These are phyloP conservation scores for Monosporascus cannonballus DNA, from an alignment of 2,329 filamentous ascomycete species.

Conservation along the genomic window DNA sequence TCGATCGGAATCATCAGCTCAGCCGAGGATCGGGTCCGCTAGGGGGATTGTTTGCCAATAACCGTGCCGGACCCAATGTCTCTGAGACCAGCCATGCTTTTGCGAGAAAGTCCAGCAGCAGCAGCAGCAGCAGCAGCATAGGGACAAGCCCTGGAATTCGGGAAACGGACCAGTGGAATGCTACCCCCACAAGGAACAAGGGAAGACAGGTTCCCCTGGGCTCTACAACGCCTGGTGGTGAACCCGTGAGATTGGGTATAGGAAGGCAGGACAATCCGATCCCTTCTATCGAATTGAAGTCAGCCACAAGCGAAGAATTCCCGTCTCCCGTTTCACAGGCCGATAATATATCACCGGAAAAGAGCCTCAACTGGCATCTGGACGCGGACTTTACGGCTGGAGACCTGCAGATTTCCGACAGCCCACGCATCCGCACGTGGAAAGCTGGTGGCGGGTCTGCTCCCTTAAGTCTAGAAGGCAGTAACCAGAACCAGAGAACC, in stretches of 20 bases:
- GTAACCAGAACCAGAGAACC: conserved; percentile 4
- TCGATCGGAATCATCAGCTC: conserved; percentile 25
- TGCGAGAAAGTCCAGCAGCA: conserved; percentile 29
- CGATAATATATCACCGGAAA: conserved; percentile 35
- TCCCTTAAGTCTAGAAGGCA: conserved; percentile 1
- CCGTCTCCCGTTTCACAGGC: conserved; percentile 15
- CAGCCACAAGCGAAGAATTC: conserved; percentile 11
- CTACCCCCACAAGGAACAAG: conserved; percentile 8
- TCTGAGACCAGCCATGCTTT: conserved; percentile 29
- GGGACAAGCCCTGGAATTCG: conserved; percentile 17
- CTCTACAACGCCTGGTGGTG: neutral
- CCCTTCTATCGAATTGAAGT: conserved; percentile 20
- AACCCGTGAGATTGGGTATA: neutral
- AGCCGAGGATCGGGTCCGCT: conserved; percentile 14
- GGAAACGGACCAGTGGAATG: conserved; percentile 10
- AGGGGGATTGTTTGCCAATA: conserved; percentile 30
- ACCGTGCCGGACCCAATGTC: conserved; percentile 27
- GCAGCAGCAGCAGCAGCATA: conserved; percentile 29
- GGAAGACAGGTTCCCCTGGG: conserved; percentile 1
- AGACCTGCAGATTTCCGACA: conserved; percentile 49
- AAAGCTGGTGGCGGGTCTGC: conserved; percentile 20
- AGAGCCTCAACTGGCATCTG: conserved; percentile 49
- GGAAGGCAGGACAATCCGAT: conserved; percentile 11
- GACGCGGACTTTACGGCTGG: conserved; percentile 53
- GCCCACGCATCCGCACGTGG: conserved; percentile 42